Conservation (phyloP, 495 filamentous ascomycete genomes). For the Cenococcum geophilum region DNA sequence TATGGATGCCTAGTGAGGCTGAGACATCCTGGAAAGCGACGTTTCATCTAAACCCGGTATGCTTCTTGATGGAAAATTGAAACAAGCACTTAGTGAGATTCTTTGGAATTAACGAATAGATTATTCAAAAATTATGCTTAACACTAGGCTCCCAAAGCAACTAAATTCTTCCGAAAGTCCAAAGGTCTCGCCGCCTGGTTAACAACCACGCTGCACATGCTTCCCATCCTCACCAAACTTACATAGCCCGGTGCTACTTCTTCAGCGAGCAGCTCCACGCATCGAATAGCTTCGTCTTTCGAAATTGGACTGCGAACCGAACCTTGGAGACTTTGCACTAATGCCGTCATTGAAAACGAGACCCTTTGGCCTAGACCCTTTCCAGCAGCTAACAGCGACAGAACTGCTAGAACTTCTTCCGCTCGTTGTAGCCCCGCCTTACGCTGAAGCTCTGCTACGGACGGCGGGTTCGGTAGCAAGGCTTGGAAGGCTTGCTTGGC, state of each 20-base stretch:
- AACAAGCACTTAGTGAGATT: neutral
- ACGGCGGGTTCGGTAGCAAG: conserved; percentile 38
- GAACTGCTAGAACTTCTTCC: conserved; percentile 54
- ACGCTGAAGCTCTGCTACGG: conserved; percentile 48
- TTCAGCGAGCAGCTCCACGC: conserved; percentile 50
- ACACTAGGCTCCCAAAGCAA: conserved; percentile 13
- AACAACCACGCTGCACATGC: conserved; percentile 54
- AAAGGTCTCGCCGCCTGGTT: conserved; percentile 40
- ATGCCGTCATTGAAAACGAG: conserved; percentile 55
- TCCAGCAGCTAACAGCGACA: conserved; percentile 47
- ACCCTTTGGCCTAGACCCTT: conserved; percentile 36
- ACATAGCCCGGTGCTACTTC: conserved; percentile 63
- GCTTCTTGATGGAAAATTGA: neutral
- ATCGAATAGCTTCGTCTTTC: conserved; percentile 50
- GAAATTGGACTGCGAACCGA: conserved; percentile 57
- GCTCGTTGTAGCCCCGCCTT: conserved; percentile 54
- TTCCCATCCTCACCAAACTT: conserved; percentile 49
- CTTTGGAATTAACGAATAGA: neutral
- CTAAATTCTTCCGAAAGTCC: conserved; percentile 19
- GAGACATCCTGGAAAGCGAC: too few species aligned
- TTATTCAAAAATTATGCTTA: neutral
- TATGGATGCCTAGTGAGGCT: too few species aligned
- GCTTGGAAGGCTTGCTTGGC: conserved; percentile 49
- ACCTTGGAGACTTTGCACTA: conserved; percentile 54
- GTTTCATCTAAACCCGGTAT: too few species aligned